Evolutionary conservation across 768 basidiomycete species (phyloP), one percentile per base, ranked within the genome.

Genomic region (Pilatotrama ljubarskyi): DNA sequence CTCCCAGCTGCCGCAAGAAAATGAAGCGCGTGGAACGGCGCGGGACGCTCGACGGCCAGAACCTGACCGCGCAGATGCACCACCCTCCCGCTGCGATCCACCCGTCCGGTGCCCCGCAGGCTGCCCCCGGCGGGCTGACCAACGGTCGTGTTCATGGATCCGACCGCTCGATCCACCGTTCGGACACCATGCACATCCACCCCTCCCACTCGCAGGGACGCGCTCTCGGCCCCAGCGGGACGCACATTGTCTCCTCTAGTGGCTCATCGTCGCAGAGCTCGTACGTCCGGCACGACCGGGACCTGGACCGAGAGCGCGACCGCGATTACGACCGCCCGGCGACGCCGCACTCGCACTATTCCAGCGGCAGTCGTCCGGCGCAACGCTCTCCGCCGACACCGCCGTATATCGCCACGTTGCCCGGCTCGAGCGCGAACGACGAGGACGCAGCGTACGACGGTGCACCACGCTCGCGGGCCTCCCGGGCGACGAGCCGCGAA

Each of bases 11-110:
- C 72, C 82, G 90, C 51, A 92, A 92, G 72, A 91, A 91, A 72
- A 90, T 91, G 88, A 91, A 91, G 73, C 84, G 90, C 1, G 87
- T 90, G 50, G 90, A 92, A 68, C 77, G 88, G 20, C 77, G 89
- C 8, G 88, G 86, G 8, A 89, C 87, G 10, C 71, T 87, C 2
- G 87, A 87, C 51, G 55, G 59, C 29, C 64, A 62, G 64, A 72
- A 64, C 38, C 35, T 64, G n/a, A 59, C 65, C 20, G 54, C 56
- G 46, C 57, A 62, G 32, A 51, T 61, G 36, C 66, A 68, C 65
- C 61, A 62, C 42, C 55, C 36, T 26, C 66, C 67, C 14, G 60
- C 66, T 10, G 66, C 70, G 42, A 59, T 71, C n/a, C 68, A 68
- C 43, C 68, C 69, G 13, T 68, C 68, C n/a, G 55, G 64, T 52